phyloP scores from a whole-genome alignment of 192 early-diverging fungal genomes.

The Backusella parvicylindrica region DNA sequence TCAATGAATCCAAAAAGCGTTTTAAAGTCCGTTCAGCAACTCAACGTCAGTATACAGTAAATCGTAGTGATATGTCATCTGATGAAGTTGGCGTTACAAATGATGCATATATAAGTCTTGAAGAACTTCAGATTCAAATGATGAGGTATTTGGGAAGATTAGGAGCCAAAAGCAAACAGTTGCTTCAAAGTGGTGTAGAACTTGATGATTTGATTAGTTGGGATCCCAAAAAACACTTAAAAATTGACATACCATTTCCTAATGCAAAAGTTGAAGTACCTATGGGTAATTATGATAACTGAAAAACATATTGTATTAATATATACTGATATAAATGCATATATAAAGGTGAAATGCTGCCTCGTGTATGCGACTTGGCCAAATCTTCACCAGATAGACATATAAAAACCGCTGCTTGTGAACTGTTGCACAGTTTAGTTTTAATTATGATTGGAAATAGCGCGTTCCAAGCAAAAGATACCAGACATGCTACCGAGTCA shows the following conservation, averaged over 20 bases:
- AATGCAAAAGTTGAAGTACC: constrained; percentile 61
- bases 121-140: constrained; percentile 58
- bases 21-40: background rate
- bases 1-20: background rate
- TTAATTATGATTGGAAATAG: constrained; percentile 75
- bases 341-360: constrained; percentile 66
- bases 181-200: constrained; percentile 12
- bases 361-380: constrained; percentile 70
- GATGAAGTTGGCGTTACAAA: constrained; percentile 3
- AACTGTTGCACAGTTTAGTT: constrained; percentile 66
- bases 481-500: constrained; percentile 40
- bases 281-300: constrained; percentile 48
- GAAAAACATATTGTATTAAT: background rate
- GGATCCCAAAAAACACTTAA: constrained; percentile 61
- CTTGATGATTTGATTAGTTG: constrained; percentile 50
- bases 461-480: constrained; percentile 49
- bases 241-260: constrained; percentile 63
- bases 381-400: constrained; percentile 70
- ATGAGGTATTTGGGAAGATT: constrained; percentile 60
- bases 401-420: constrained; percentile 72
- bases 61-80: background rate
- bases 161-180: constrained; percentile 53
- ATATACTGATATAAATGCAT: background rate
- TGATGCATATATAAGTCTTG: background rate
- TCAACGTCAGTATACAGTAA: background rate